Evolutionary conservation across 164 flowering plant species (phyloP), one percentile per base, ranked within the genome.

Genomic region (Aristolochia fimbriata): DNA sequence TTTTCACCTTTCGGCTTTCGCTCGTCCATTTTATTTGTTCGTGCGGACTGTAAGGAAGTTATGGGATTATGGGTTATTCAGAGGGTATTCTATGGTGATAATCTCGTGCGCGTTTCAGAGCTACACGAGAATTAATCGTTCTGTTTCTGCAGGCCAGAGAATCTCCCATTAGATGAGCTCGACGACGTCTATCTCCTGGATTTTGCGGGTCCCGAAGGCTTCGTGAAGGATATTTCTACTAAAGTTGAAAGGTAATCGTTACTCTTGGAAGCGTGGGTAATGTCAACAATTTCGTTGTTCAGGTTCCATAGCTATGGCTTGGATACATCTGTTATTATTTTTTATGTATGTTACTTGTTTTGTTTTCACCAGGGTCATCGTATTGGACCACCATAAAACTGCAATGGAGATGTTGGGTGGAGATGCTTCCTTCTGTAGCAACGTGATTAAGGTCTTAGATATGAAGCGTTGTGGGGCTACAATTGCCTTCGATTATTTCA

Each of bases 351-450:
- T 53, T 58, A n/a, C 19, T 54, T 24, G n/a, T n/a, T 63, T 30
- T 15, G 13, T 6, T 59, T 33, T 55, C 19, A 58, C 41, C 72
- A 78, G 84, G 46, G 90, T 91, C 23, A 68, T 82, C 20, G 61
- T 88, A 23, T 68, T 91, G 55, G 96, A 88, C 61, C 94, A 91
- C 75, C 97, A 91, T 78, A 88, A 91, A 66, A 88, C 96, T 51
- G 92, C 97, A 14, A 63, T 84, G n/a, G 91, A 88, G 73, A 76
- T 62, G 61, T 59, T 86, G 20, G 46, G 62, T 30, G 68, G 60
- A 22, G 75, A 62, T 0, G 30, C 50, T 64, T 37, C 62, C 7
- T 15, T 47, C 21, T 63, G 66, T 11, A 68, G 71, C 30, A 91
- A 83, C 70, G 84, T 84, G 64, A 45, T 20, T 12, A 82, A 61